These are phyloP conservation scores for Thelonectria blattea DNA, from an alignment of 2,329 filamentous ascomycete species.

Conservation along the genomic window DNA sequence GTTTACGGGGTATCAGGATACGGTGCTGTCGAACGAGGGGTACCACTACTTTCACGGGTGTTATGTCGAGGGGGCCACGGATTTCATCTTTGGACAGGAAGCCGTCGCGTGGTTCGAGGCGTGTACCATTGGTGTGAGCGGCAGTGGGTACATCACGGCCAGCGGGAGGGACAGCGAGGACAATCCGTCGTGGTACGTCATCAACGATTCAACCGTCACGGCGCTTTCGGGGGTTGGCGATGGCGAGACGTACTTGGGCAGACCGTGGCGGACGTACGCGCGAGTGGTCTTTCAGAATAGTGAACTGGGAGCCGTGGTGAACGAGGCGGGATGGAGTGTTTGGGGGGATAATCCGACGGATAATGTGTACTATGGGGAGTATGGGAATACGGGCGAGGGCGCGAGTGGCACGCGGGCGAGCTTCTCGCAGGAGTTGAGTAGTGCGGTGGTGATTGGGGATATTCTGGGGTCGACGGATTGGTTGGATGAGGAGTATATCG, in stretches of 20 bases:
- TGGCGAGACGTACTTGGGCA: slow-evolving; percentile 52
- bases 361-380: slow-evolving; percentile 63
- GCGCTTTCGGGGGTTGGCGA: slow-evolving; percentile 30
- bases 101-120: slow-evolving; percentile 50
- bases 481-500: slow-evolving; percentile 23
- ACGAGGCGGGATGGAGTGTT: slow-evolving; percentile 58
- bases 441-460: slow-evolving; percentile 14
- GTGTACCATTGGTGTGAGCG: slow-evolving; percentile 46
- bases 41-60: slow-evolving; percentile 53
- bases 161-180: slow-evolving; percentile 46
- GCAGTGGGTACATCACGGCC: slow-evolving; percentile 47
- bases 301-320: slow-evolving; percentile 45
- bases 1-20: slow-evolving; percentile 57
- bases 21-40: slow-evolving; percentile 52
- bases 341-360: slow-evolving; percentile 59
- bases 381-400: slow-evolving; percentile 62
- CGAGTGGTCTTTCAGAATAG: slow-evolving; percentile 57
- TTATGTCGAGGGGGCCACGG: slow-evolving; percentile 54
- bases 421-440: slow-evolving; percentile 44
- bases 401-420: slow-evolving; percentile 58
- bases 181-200: slow-evolving; percentile 50
- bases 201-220: slow-evolving; percentile 49
- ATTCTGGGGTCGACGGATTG: slow-evolving; percentile 23
- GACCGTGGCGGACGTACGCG: slow-evolving; percentile 53
- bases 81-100: slow-evolving; percentile 48